Evolutionary conservation across 2,329 filamentous ascomycete species (phyloP).

Genomic region (Microdochium bolleyi): DNA sequence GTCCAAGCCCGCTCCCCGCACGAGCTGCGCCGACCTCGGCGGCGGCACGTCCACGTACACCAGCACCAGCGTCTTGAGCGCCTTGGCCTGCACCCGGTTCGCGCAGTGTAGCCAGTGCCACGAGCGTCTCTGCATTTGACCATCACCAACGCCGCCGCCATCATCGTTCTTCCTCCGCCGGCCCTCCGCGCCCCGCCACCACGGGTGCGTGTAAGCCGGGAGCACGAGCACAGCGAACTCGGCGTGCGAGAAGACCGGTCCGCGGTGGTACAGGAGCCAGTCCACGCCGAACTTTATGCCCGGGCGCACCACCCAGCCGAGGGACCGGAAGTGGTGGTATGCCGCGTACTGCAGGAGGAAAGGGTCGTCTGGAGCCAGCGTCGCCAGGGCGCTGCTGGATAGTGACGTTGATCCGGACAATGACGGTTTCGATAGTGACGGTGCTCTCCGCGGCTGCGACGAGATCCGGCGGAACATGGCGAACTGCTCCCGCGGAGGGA

Average conservation of each 20-base stretch:
- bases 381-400: background rate
- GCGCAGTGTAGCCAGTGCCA: conserved; percentile 87
- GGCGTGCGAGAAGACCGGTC: conserved; percentile 89
- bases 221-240: conserved; percentile 84
- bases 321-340: conserved; percentile 92
- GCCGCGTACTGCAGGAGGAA: conserved; percentile 84
- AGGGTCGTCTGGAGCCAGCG: conserved; percentile 56
- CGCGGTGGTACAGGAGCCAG: conserved; percentile 87
- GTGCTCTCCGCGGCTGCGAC: background rate
- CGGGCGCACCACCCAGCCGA: conserved; percentile 88
- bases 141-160: background rate
- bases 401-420: background rate
- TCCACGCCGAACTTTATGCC: conserved; percentile 95
- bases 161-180: conserved; percentile 18
- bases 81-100: conserved; percentile 82
- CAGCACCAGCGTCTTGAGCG: conserved; percentile 81
- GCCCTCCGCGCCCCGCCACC: conserved; percentile 55
- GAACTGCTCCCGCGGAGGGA: conserved; percentile 52
- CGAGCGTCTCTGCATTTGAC: conserved; percentile 35
- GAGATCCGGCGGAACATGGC: conserved; percentile 61
- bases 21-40: too few species aligned
- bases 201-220: conserved; percentile 68
- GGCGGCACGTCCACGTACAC: conserved; percentile 88
- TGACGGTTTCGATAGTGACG: background rate
- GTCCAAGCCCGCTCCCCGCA: conserved; percentile 16